Conservation (phyloP, 306 rosid genomes). For the Cicer chorassanicum region DNA sequence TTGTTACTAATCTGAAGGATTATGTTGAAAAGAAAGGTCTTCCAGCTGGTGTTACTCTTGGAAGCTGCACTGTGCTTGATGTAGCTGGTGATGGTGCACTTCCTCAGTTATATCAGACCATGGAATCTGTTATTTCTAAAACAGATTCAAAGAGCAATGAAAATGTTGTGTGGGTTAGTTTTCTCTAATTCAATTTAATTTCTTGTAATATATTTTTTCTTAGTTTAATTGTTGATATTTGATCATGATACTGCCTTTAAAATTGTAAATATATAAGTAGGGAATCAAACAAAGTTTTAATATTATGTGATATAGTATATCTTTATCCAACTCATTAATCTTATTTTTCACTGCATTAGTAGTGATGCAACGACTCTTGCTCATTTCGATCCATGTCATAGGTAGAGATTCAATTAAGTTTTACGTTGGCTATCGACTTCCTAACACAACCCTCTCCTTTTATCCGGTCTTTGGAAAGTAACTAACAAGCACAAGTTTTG, state of each 20-base stretch:
- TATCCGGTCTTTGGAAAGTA: background rate
- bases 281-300: too few relatives aligned
- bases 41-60: slow-evolving; percentile 75
- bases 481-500: background rate
- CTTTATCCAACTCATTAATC: too few relatives aligned
- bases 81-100: slow-evolving; percentile 74
- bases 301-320: too few relatives aligned
- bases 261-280: background rate
- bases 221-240: background rate
- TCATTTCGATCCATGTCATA: too few relatives aligned
- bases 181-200: slow-evolving; percentile 16
- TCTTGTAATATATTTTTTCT: background rate
- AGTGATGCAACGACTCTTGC: too few relatives aligned
- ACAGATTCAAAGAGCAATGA: slow-evolving; percentile 45
- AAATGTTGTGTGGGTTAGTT: slow-evolving; percentile 84
- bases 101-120: slow-evolving; percentile 54
- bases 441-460: too few relatives aligned
- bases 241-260: background rate
- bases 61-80: slow-evolving; percentile 76
- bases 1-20: slow-evolving; percentile 65
- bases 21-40: slow-evolving; percentile 70
- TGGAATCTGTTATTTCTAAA: slow-evolving; percentile 62
- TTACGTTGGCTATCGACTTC: too few relatives aligned
- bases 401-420: too few relatives aligned
- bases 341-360: too few relatives aligned